Base-by-base conservation (phyloP, 768 basidiomycete species). In the Udeniomyces megalosporus region DNA sequence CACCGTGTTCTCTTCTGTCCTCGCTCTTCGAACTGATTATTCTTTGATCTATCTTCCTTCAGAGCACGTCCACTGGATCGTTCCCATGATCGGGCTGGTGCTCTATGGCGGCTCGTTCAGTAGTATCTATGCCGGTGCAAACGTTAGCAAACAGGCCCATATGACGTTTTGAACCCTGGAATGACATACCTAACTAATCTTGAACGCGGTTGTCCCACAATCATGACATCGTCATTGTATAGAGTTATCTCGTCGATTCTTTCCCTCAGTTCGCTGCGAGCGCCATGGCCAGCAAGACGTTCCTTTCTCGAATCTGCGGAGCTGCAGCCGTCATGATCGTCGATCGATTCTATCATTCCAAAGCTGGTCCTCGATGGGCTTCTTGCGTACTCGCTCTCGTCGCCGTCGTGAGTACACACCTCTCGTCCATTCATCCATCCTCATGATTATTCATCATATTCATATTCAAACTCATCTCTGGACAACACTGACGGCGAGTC, bases 41-140 rank as follows among this genome's bases (percentile, higher is more conserved):
- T n/a, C n/a, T n/a, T n/a, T n/a, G n/a, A 28, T n/a, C 28, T 24
- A 22, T n/a, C 29, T 10, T 48, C 10, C 38, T 8, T 11, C 47
- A 48, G 32, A 49, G 7, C 47, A 58, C 26, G 56, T 63, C 22
- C 62, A 63, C 48, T 63, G 62, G 62, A 63, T 63, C 24, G 62
- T 26, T 10, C 47, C 62, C 12, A 51, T 51, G 47, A 38, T 63
- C 44, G 62, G 62, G 7, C 32, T 32, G 2, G 47, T 34, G 29
- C 11, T 58, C 32, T 63, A 58, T 28, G 62, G 62, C 28, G 57
- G 42, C 49, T 44, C 48, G 7, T 56, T 63, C 32, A 58, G 57
- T 32, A 22, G 42, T 1, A 54, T 62, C 32, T 62, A 54, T 38
- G 20, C 28, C 48, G 24, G 44, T n/a, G n/a, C n/a, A n/a, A n/a